phyloP scores from a whole-genome alignment of 2,329 filamentous ascomycete genomes.

The Nigrospora osmanthi region DNA sequence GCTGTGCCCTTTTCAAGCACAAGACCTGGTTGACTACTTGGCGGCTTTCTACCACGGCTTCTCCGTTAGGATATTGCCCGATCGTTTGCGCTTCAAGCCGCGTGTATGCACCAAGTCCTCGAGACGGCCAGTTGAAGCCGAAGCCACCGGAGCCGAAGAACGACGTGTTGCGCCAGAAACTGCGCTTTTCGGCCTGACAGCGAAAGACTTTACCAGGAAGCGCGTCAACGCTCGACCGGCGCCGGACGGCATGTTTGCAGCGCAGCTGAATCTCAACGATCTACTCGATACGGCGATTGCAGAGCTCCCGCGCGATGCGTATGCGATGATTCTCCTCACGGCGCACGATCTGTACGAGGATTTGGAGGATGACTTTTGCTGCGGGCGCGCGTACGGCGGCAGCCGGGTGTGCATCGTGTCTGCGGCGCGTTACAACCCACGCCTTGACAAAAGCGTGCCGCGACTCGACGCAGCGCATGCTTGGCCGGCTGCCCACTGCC shows the following conservation, averaged over 20 bases:
- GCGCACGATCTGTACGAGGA: constrained; percentile 59
- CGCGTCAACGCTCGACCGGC: constrained; percentile 43
- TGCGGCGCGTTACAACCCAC: constrained; percentile 52
- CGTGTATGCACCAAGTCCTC: constrained; percentile 43
- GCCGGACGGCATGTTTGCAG: constrained; percentile 35
- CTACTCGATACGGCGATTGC: constrained; percentile 48
- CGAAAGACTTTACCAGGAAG: constrained; percentile 21
- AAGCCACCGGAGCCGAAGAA: too few species aligned
- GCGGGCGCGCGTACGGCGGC: constrained; percentile 58
- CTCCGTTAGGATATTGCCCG: constrained; percentile 19
- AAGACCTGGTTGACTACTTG: constrained; percentile 28
- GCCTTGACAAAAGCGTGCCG: constrained; percentile 27
- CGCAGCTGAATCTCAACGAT: constrained; percentile 53
- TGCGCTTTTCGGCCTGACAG: constrained; percentile 33
- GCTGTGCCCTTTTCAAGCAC: too few species aligned
- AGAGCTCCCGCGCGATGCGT: constrained; percentile 49
- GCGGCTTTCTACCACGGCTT: constrained; percentile 45
- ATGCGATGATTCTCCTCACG: constrained; percentile 47
- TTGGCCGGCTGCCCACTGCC: constrained; percentile 60
- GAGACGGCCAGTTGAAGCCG: constrained; percentile 5
- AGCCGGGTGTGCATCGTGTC: constrained; percentile 56
- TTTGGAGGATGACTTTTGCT: constrained; percentile 59
- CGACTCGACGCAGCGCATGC: constrained; percentile 39
- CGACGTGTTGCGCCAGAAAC: constrained; percentile 2
- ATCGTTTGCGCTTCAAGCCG: constrained; percentile 40